phyloP scores from a whole-genome alignment of 352 stramenopile species.

The Phytopythium cucurbitacearum region DNA sequence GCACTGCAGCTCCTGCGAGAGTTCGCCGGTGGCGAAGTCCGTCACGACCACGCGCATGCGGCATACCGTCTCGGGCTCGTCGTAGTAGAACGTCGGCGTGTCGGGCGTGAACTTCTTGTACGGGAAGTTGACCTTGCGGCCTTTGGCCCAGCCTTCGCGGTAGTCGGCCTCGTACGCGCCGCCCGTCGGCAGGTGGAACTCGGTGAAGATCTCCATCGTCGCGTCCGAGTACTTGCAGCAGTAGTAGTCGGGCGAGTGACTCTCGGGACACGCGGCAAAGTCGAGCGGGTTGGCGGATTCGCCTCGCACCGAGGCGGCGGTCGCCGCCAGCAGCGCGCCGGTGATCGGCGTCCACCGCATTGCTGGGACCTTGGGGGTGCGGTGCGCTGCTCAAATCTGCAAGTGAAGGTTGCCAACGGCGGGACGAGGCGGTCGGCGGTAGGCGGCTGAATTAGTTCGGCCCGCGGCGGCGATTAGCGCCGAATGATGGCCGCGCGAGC shows the following conservation, averaged over 20 bases:
- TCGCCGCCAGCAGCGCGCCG: neutral
- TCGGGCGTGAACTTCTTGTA: constrained; percentile 23
- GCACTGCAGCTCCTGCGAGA: constrained; percentile 26
- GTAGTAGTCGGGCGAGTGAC: constrained; percentile 27
- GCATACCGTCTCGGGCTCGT: constrained; percentile 18
- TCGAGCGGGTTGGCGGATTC: constrained; percentile 9
- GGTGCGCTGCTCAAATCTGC: too few relatives aligned
- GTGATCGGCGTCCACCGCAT: too few relatives aligned
- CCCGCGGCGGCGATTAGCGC: too few relatives aligned
- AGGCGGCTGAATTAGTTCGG: too few relatives aligned
- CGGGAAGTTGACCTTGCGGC: constrained; percentile 28
- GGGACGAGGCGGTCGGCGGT: too few relatives aligned
- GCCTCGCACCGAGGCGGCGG: neutral
- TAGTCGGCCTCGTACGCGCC: constrained; percentile 25
- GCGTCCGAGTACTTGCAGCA: constrained; percentile 23
- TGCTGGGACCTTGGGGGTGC: too few relatives aligned
- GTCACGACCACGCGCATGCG: constrained; percentile 15
- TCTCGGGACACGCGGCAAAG: constrained; percentile 25
- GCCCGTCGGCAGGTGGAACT: constrained; percentile 20
- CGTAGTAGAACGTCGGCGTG: constrained; percentile 26
- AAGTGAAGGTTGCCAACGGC: too few relatives aligned
- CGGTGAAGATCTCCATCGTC: constrained; percentile 26
- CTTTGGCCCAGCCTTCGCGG: constrained; percentile 14
- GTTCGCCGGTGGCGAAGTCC: constrained; percentile 12
- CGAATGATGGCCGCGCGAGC: too few relatives aligned